Percentiles rank a stretch among this genome's conserved stretches.
These are phyloP conservation scores for Saccharomycopsis microspora DNA, from an alignment of 805 yeast genomes.

Conservation along the genomic window DNA sequence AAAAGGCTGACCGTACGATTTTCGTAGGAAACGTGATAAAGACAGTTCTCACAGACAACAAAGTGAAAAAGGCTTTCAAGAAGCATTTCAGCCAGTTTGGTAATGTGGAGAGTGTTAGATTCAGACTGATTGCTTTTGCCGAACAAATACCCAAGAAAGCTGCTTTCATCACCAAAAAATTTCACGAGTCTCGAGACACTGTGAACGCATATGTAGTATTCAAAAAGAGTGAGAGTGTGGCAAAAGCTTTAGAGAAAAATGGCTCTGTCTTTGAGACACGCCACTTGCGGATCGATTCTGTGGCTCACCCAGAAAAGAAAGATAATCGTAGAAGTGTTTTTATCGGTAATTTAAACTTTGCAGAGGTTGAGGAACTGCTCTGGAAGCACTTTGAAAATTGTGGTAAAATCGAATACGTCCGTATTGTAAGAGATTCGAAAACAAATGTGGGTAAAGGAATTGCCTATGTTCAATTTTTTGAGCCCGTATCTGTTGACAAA, in stretches of 20 bases:
- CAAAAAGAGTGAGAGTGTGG: constrained; percentile 33
- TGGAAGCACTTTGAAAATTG: constrained; percentile 67
- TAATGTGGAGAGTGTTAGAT: constrained; percentile 62
- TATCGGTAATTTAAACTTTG: constrained; percentile 90
- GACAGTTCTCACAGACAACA: constrained; percentile 52
- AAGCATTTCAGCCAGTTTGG: constrained; percentile 37
- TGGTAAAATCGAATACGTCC: constrained; percentile 72
- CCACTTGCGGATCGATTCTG: constrained; percentile 85
- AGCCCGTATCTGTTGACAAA: constrained; percentile 60
- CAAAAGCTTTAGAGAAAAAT: constrained; percentile 40
- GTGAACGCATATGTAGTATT: constrained; percentile 86
- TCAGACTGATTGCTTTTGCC: constrained; percentile 83
- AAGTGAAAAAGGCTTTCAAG: constrained; percentile 52
- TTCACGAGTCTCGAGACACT: constrained; percentile 68
- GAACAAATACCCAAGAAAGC: constrained; percentile 86
- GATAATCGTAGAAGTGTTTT: constrained; percentile 78
- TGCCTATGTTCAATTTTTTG: constrained; percentile 87
- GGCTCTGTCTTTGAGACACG: constrained; percentile 56
- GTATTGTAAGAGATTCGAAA: constrained; percentile 84
- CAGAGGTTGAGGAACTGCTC: constrained; percentile 78
- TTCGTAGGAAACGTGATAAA: constrained; percentile 81
- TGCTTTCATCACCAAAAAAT: constrained; percentile 66
- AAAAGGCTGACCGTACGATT: constrained; percentile 73
- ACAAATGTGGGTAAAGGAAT: constrained; percentile 96
- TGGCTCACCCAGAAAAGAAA: constrained; percentile 82